Conservation (phyloP, 345 rosid species). For the Camelina sativa region DNA sequence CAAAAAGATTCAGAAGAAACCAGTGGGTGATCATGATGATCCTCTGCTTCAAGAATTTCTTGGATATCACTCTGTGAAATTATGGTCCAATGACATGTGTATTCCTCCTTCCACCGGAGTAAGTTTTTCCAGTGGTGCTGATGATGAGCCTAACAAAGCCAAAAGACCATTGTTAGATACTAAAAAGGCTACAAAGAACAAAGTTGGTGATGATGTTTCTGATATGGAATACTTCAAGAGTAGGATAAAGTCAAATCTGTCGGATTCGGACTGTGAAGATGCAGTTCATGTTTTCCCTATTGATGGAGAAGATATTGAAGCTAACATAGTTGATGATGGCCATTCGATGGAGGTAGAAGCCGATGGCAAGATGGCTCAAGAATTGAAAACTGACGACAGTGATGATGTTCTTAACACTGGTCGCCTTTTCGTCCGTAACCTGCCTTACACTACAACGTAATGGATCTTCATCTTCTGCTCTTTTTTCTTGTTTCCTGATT, state of each 20-base stretch:
- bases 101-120: slow-evolving; percentile 43
- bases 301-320: slow-evolving; percentile 32
- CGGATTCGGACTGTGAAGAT: slow-evolving; percentile 64
- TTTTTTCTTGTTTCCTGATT: neutral
- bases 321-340: neutral
- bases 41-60: slow-evolving; percentile 70
- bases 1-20: slow-evolving; percentile 39
- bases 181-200: slow-evolving; percentile 42
- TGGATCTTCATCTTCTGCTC: neutral
- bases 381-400: slow-evolving; percentile 47
- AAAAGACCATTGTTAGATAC: slow-evolving; percentile 22
- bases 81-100: slow-evolving; percentile 78
- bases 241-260: slow-evolving; percentile 73
- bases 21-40: slow-evolving; percentile 45
- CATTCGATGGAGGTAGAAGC: slow-evolving; percentile 39
- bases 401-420: slow-evolving; percentile 54
- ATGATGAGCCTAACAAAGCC: slow-evolving; percentile 42
- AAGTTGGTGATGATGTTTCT: slow-evolving; percentile 55
- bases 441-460: slow-evolving; percentile 78
- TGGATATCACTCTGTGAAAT: slow-evolving; percentile 69
- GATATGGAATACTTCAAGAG: slow-evolving; percentile 94
- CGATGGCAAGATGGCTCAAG: slow-evolving; percentile 46
- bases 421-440: slow-evolving; percentile 88
- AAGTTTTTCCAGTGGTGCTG: slow-evolving; percentile 23
- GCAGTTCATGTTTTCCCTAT: slow-evolving; percentile 21